These are phyloP conservation scores for Saccharomycopsis schoenii DNA, from an alignment of 805 yeast species.

Conservation along the genomic window DNA sequence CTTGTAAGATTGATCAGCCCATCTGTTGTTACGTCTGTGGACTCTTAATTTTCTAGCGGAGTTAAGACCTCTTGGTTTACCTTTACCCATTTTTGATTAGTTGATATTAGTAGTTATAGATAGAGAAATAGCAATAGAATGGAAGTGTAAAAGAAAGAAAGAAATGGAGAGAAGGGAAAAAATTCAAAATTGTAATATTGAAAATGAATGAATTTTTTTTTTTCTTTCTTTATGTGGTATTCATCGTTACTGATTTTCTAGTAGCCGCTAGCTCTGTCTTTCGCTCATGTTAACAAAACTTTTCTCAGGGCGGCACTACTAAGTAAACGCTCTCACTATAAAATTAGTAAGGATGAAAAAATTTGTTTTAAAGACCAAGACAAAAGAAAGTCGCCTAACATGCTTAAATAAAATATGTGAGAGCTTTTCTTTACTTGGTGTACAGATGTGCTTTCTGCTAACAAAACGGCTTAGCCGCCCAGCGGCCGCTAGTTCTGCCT, in stretches of 20 bases:
- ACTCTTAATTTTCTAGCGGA: conserved; percentile 99
- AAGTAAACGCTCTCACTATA: too few relatives aligned
- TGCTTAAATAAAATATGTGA: too few relatives aligned
- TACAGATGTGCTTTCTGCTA: too few relatives aligned
- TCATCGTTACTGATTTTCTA: too few relatives aligned
- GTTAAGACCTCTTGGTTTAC: conserved; percentile 99
- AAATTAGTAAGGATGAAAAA: too few relatives aligned
- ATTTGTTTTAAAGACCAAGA: too few relatives aligned
- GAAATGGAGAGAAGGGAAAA: neutral
- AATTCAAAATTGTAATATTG: neutral
- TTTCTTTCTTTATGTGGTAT: neutral
- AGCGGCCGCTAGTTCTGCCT: too few relatives aligned
- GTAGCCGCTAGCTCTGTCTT: neutral
- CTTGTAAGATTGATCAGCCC: conserved; percentile 99
- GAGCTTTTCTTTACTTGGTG: too few relatives aligned
- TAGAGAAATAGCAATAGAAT: neutral
- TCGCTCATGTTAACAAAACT: neutral
- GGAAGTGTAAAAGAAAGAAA: neutral
- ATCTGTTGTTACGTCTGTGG: conserved; percentile 99
- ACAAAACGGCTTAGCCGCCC: too few relatives aligned
- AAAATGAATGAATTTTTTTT: neutral
- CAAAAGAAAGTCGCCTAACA: too few relatives aligned
- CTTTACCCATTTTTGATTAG: conserved; percentile 82
- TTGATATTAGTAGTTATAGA: neutral
- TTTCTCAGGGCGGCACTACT: neutral